Base-by-base conservation (phyloP, 192 early-diverging fungal genomes). In the Linnemannia zychae region DNA sequence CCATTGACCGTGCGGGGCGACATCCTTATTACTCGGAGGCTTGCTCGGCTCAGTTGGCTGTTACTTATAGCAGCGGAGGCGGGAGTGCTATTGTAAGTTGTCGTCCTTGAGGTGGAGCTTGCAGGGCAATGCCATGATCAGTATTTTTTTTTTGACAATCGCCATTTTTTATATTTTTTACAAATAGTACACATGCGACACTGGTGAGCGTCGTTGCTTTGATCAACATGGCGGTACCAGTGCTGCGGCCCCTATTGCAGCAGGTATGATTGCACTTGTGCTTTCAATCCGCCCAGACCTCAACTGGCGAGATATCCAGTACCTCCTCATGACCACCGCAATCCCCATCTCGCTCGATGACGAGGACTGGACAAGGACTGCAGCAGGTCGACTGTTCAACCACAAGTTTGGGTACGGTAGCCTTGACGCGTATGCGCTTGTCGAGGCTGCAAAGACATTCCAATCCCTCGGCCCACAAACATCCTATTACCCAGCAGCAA, bases 361-460 rank as follows among this genome's bases (percentile, higher is more conserved):
- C 81, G 63, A 81, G 12, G 95, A 93, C 67, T 99, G 98, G 98
- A 47, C 80, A 2, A 65, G 72, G 2, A 94, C 93, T 16, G 90
- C 94, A 7, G 86, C 91, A 7, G 95, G 96, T 18, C 93, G 96
- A 34, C 80, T 84, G 71, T 99, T 93, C 88, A 97, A 95, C 88
- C 96, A 99, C 91, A 96, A 96, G 70, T 99, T 92, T 77, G 98
- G 98, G 0, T 99, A 95, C 85, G 98, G 98, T 28, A 96, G 93
- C 68, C 78, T 99, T 65, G 96, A 99, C 87, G 95, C 95, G 1
- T 95, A 92, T 75, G 87, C 85, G 33, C 91, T 98, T 9, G 94
- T 99, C 17, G 93, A 97, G 70, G 89, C 90, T 11, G 96, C 98
- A 0, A 95, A 92, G 74, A 88, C 88, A 0, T 94, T 93, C 74